Base-by-base conservation (phyloP, 768 basidiomycete genomes). In the Candolleomyces efflorescens region DNA sequence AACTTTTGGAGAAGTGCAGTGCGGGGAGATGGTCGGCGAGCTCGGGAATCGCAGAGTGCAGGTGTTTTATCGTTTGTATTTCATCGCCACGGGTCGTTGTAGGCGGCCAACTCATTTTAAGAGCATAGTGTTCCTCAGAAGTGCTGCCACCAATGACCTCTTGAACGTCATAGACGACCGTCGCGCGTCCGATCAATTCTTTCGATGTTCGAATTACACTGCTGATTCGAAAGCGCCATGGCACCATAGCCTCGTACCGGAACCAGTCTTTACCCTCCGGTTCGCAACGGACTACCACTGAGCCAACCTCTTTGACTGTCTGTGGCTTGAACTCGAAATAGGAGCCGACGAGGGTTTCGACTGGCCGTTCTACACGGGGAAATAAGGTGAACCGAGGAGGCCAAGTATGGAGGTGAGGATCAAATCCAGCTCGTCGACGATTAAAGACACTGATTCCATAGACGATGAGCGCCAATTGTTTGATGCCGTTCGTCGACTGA, bases 391-490 rank as follows among this genome's bases (percentile, higher is more conserved):
- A 11, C 20, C 12, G 17, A 23, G 38, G n/a, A 12, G 39, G 23
- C 32, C 20, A 15, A 22, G 52, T 22, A 20, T 27, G 36, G 11
- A 63, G 17, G 56, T 59, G 60, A 13, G 63, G 60, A 36, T 62
- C 59, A 44, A 65, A 65, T 3, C 70, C 65, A 38, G 59, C 59
- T 2, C 62, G 49, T 6, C 43, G 7, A 20, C 53, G 45, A 26
- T 56, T 44, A 44, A 47, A 57, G 10, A 37, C 11, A 11, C 53
- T 54, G 4, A 68, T 22, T 2, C 62, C 64, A 49, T 62, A 68
- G 7, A 63, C 39, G 12, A 65, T 55, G 15, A 68, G 59, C 1
- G 68, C 65, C 9, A 72, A 59, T 2, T 50, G 39, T 1, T 60
- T 24, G 18, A 60, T 55, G 1, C 58, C 49, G n/a, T 62, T 20